Percentiles rank a stretch among this genome's conserved stretches.
phyloP scores from a whole-genome alignment of 2,329 filamentous ascomycete genomes.

The Aureobasidium sp. region DNA sequence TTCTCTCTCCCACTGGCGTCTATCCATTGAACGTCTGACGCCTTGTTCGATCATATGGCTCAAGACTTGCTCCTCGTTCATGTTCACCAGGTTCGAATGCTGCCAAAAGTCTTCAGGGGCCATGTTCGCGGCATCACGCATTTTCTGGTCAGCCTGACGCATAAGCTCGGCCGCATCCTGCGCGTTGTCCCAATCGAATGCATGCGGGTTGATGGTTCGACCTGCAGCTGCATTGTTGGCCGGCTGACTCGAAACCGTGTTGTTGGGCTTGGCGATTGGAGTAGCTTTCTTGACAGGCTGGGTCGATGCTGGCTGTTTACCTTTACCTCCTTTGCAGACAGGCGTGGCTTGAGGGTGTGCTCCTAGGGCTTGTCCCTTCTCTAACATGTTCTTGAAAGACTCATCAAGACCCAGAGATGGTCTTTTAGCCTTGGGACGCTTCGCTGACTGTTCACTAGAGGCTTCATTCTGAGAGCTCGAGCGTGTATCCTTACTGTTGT shows the following conservation, averaged over 20 bases:
- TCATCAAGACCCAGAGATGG: background rate
- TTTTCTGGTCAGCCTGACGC: background rate
- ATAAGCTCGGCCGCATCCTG: background rate
- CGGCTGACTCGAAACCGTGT: background rate
- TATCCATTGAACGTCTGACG: background rate
- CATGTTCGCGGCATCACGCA: constrained; percentile 7
- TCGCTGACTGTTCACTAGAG: background rate
- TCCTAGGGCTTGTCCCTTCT: constrained; percentile 1
- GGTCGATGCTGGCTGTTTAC: background rate
- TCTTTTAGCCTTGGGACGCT: background rate
- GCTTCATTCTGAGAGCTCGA: background rate
- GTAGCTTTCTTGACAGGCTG: background rate
- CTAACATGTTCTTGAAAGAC: background rate
- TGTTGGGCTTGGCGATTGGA: background rate
- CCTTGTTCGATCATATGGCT: constrained; percentile 10
- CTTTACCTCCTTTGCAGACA: background rate
- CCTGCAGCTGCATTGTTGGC: background rate
- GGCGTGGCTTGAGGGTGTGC: background rate
- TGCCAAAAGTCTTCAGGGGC: constrained; percentile 7
- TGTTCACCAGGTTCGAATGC: background rate
- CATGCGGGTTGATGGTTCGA: background rate
- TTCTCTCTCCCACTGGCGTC: background rate
- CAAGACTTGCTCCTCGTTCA: constrained; percentile 13
- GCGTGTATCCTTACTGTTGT: background rate
- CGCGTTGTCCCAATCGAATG: constrained; percentile 4